These are phyloP conservation scores for Dentipellis sp. DNA, from an alignment of 768 basidiomycete genomes.

Conservation along the genomic window DNA sequence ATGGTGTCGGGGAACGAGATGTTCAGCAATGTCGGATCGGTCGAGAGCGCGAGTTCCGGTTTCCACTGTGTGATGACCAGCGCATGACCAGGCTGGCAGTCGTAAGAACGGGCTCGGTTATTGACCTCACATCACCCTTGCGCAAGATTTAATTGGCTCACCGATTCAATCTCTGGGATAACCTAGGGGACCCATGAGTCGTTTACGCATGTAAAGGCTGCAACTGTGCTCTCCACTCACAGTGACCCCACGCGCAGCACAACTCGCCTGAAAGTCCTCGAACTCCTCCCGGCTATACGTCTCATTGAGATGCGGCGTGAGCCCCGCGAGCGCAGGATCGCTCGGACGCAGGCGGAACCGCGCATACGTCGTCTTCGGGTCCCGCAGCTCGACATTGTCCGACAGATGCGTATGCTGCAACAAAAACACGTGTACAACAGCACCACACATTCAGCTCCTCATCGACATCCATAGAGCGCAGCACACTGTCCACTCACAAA, in stretches of 20 bases:
- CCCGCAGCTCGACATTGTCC: conserved; percentile 16
- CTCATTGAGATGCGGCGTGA: conserved; percentile 19
- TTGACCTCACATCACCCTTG: too few relatives aligned
- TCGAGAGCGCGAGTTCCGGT: conserved; percentile 29
- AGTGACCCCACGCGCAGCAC: neutral
- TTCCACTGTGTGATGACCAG: conserved; percentile 37
- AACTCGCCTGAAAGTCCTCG: conserved; percentile 15
- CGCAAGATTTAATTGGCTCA: neutral
- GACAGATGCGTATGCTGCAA: conserved; percentile 21
- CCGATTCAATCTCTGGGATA: neutral
- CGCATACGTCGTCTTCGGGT: conserved; percentile 17
- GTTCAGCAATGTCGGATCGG: conserved; percentile 28
- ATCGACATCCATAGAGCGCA: too few relatives aligned
- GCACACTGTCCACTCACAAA: conserved; percentile 20
- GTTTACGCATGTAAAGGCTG: too few relatives aligned
- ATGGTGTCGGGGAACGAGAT: conserved; percentile 32
- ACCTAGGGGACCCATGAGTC: neutral
- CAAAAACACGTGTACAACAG: too few relatives aligned
- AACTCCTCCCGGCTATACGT: conserved; percentile 19
- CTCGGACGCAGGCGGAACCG: conserved; percentile 19
- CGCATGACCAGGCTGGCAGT: conserved; percentile 27
- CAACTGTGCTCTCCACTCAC: neutral
- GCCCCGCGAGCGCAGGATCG: conserved; percentile 15
- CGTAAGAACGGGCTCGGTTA: neutral
- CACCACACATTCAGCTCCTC: too few relatives aligned